Percentiles rank a stretch among this genome's conserved stretches.
Conservation (phyloP, 176 grass and related monocot genomes). For the Chrysopogon serrulatus region DNA sequence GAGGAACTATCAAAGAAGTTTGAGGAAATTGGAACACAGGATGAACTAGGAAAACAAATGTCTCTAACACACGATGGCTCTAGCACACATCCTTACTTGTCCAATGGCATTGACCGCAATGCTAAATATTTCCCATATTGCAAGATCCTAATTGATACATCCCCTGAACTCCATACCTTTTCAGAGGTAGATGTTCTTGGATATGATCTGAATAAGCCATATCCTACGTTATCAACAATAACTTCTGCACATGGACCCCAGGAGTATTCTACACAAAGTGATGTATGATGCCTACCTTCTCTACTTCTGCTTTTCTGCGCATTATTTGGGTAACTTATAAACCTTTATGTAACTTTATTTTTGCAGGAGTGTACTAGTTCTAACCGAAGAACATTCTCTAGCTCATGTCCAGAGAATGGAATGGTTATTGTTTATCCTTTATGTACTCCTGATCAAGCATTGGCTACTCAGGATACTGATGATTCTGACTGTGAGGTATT, state of each 20-base stretch:
- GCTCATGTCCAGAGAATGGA: constrained; percentile 27
- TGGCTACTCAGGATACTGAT: constrained; percentile 55
- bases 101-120: constrained; percentile 24
- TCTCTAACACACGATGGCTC: constrained; percentile 1
- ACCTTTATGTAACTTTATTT: constrained; percentile 24
- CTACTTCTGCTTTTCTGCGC: constrained; percentile 4
- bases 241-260: constrained; percentile 36
- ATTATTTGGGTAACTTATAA: constrained; percentile 13
- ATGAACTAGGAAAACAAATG: constrained; percentile 29
- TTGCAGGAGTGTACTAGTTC: constrained; percentile 58
- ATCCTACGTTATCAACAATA: constrained; percentile 47
- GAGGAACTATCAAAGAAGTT: constrained; percentile 60
- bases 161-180: constrained; percentile 27
- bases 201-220: constrained; percentile 52
- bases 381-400: constrained; percentile 34
- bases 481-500: constrained; percentile 90
- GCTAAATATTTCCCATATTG: constrained; percentile 34
- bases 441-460: constrained; percentile 31
- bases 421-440: constrained; percentile 15
- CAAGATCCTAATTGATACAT: constrained; percentile 32
- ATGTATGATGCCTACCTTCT: constrained; percentile 42
- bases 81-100: constrained; percentile 22
- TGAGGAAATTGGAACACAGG: constrained; percentile 45
- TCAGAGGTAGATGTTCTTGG: constrained; percentile 26
- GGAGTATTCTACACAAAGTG: constrained; percentile 43